These are phyloP conservation scores for Hevea brasiliensis DNA, from an alignment of 345 rosid species.

Conservation along the genomic window DNA sequence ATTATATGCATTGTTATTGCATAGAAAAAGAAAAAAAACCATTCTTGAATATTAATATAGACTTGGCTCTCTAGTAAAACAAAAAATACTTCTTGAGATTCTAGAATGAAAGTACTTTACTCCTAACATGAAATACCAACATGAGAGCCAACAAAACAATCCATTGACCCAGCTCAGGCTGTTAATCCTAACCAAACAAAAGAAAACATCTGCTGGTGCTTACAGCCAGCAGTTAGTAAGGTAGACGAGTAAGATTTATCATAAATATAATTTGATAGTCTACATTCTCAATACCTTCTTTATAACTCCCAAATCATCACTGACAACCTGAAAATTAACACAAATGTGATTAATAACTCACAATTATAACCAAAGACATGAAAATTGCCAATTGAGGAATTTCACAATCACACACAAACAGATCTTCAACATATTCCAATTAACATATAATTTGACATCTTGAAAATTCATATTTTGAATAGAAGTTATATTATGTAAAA, in stretches of 20 bases:
- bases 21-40: neutral
- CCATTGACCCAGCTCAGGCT: neutral
- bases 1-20: neutral
- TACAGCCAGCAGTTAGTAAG: conserved; percentile 1
- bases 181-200: conserved; percentile 1
- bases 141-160: neutral
- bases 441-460: neutral
- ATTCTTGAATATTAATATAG: neutral
- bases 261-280: conserved; percentile 8
- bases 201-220: neutral
- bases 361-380: conserved; percentile 13
- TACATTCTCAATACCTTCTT: conserved; percentile 62
- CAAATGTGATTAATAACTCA: conserved; percentile 10
- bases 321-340: conserved; percentile 62
- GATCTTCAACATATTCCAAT: conserved; percentile 5
- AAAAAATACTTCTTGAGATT: neutral
- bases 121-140: neutral
- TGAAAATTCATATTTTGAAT: neutral
- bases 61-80: neutral
- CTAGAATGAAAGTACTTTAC: neutral
- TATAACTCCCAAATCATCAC: conserved; percentile 80
- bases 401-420: neutral
- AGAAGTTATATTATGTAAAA: neutral
- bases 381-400: neutral
- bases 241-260: neutral